Base-by-base conservation (phyloP, 2,329 filamentous ascomycete species). In the Colletotrichum musicola region DNA sequence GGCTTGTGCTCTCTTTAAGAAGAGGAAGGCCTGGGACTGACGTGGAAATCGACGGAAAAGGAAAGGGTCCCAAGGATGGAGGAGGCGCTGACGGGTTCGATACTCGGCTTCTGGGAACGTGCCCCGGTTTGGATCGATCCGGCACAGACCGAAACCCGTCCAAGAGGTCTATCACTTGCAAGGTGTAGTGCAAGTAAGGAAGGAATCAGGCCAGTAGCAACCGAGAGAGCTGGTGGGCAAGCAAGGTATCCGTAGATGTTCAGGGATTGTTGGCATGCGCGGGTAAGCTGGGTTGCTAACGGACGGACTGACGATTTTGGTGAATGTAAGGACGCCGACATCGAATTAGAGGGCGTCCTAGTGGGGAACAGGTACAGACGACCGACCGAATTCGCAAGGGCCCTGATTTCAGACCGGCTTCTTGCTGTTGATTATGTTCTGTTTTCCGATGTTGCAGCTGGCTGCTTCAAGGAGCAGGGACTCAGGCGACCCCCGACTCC, bases 11-110 rank as follows among this genome's bases (percentile, higher is more conserved):
- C 35, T 27, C 56, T 35, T 60, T 56, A 42, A 42, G 12, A 6
- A 42, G 40, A 4, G 46, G 51, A 57, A 40, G 50, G 22, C 22
- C 12, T 44, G 35, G 44, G 49, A 18, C 35, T 35, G 38, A 61
- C 35, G 50, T 56, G 62, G 35, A 6, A 50, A 27, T 30, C 50
- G 62, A 69, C 66, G 66, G 66, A 69, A 66, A 60, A 38, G 66
- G 66, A 61, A 68, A 61, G 46, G 49, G 35, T 9, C 7, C 56
- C 35, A 56, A 56, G 53, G 44, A 57, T 49, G 50, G 20, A 65
- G 38, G 30, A 57, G 62, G 66, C 55, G 38, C 62, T 40, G 30
- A 61, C 42, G 56, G 55, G 49, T 66, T 69, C 55, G 62, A 65
- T 55, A 56, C 56, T 68, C 50, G 42, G 66, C 53, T 27, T 22